Evolutionary conservation across 2,329 filamentous ascomycete species (phyloP).

Genomic region (Trichoderma sp.): DNA sequence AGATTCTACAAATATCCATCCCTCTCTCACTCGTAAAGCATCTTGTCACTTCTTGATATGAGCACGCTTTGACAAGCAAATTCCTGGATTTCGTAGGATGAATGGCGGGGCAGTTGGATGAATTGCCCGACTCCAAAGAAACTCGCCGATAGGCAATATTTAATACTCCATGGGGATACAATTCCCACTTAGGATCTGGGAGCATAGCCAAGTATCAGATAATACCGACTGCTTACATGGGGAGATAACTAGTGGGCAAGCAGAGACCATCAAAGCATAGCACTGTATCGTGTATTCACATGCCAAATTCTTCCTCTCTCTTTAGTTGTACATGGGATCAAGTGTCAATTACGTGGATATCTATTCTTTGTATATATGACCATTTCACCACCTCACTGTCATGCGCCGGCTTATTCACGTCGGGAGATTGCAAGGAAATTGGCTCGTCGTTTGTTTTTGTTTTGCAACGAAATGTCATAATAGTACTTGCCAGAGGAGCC

Average conservation of each 20-base stretch:
- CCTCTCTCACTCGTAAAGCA: neutral
- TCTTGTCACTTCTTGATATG: neutral
- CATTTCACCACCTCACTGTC: neutral
- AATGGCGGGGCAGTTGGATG: neutral
- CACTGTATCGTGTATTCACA: neutral
- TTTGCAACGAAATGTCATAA: conserved; percentile 49
- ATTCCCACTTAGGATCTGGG: neutral
- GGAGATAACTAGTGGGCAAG: neutral
- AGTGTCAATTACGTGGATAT: conserved; percentile 12
- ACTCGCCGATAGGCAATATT: neutral
- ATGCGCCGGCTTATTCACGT: conserved; percentile 18
- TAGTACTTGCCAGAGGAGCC: conserved; percentile 50
- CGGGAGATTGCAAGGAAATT: conserved; percentile 7
- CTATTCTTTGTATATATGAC: conserved; percentile 9
- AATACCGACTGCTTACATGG: neutral
- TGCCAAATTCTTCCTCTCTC: neutral
- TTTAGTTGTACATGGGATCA: neutral
- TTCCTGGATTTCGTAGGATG: neutral
- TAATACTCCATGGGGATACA: neutral
- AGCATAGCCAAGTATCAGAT: neutral
- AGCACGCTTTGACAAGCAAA: neutral
- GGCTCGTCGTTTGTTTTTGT: conserved; percentile 30
- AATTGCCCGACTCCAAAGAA: neutral
- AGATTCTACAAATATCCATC: neutral
- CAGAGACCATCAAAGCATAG: neutral